Base-by-base conservation (phyloP, 257 asterid genomes). In the Nicotiana tabacum region DNA sequence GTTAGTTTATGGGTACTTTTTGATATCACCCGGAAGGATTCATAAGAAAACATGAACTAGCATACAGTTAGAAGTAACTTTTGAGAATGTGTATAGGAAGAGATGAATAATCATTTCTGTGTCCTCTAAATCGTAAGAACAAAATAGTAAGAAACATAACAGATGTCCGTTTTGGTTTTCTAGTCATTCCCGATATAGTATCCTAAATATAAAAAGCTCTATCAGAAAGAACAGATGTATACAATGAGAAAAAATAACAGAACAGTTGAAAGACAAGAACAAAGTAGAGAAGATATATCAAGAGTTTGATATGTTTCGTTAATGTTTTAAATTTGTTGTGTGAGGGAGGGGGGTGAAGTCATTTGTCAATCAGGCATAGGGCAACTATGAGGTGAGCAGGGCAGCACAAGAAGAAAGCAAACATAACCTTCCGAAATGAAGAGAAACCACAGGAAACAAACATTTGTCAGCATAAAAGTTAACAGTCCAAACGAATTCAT, bases 401-500 rank as follows among this genome's bases (percentile, higher is more conserved):
- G 69, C 48, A 68, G 77, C 69, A 68, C 29, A 53, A 55, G 29
- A 67, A 53, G 56, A 81, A 33, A 51, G 58, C 58, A 58, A 53
- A 27, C 48, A 51, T 46, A 33, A 33, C 11, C 51, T 64, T 17
- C 53, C 1, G 5, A 56, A 69, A 29, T 68, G 58, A 48, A 77
- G 17, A 35, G 37, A 35, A 55, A 77, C 21, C 60, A 62, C 78
- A 66, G 15, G 62, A 66, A 24, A 77, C 46, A 21, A 62, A 55
- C 56, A 56, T 43, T 48, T 74, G 77, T 72, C 86, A 82, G 67
- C 58, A 77, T n/a, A 68, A 61, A 81, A 35, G 55, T 35, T 68
- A 60, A 30, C 78, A 57, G 81, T 68, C 51, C 72, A 83, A 81
- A 72, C 56, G 29, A 27, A 74, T 74, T 74, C 58, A 74, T 74